Evolutionary conservation across 495 filamentous ascomycete genomes (phyloP), one percentile per base, ranked within the genome.

Genomic region (Tuber borchii): DNA sequence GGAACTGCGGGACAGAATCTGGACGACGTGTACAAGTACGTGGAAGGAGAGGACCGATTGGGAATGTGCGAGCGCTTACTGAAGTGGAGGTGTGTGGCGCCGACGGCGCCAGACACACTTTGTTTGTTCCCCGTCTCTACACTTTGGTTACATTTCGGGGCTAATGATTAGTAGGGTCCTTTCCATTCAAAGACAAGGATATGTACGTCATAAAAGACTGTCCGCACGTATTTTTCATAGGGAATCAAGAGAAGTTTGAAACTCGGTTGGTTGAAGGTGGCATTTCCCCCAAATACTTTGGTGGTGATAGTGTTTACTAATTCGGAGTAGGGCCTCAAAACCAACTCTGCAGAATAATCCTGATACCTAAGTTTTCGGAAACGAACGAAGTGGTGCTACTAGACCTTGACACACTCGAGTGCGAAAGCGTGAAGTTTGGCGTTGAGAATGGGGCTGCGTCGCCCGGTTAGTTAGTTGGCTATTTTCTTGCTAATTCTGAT

Each of bases 21-120:
- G 0, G 93, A 97, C 80, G 95, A 99, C 84, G 88, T 97, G 14
- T 92, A 92, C 83, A 94, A 95, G 79, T 98, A 98, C 79, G 87
- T 98, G 31, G 88, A 90, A 51, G 88, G 89, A 37, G 89, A 93
- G 22, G 90, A 92, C 75, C 83, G 93, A 56, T 77, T 98, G 48
- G 90, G 90, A 44, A 91, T 97, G 87, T 93, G 97, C 90, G 95
- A 98, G 85, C 89, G 90, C 61, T 92, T 95, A 88, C 88, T 97
- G 77, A 88, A 93, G 76, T 99, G 96, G 96, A 87, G 95, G 73
- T 91, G 92, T 83, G 89, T 88, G 73, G 95, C 95, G n/a, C 95
- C 95, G 20, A 99, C 95, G 1, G 96, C 96, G 7, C 95, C 95
- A 1, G 95, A 99, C 85, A 99, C 95, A 4, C 83, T 99, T 74